These are phyloP conservation scores for Dactylorhiza incarnata DNA, from an alignment of 106 monocot genomes.

Conservation along the genomic window DNA sequence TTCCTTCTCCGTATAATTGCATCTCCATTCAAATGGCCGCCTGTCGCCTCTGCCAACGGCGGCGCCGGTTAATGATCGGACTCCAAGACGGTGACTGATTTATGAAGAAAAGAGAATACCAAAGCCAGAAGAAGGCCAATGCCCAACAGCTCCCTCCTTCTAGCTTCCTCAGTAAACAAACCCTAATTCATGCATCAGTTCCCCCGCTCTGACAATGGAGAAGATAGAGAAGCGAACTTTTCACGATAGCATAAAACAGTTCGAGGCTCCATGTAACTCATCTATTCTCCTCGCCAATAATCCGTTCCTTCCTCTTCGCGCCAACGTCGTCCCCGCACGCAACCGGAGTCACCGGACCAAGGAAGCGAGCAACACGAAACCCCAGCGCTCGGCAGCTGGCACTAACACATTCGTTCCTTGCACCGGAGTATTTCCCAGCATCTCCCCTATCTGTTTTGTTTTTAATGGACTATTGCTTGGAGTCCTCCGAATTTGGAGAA, in stretches of 20 bases:
- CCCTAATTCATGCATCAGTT: neutral
- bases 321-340: neutral
- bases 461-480: neutral
- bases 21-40: no score
- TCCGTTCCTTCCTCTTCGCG: neutral
- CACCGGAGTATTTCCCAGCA: neutral
- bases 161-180: neutral
- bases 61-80: no score
- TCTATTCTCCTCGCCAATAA: neutral
- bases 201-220: neutral
- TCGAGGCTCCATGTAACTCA: neutral
- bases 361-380: neutral
- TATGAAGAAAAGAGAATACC: no score
- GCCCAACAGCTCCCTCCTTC: neutral
- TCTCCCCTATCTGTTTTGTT: neutral
- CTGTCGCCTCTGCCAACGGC: no score
- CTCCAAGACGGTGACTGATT: no score
- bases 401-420: constrained; percentile 2
- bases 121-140: neutral
- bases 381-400: neutral
- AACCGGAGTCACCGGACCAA: no score
- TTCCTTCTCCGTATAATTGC: no score
- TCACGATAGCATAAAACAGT: neutral
- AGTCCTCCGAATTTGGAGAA: neutral
- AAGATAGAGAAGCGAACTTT: neutral